phyloP scores from a whole-genome alignment of 306 rosid genomes.

The Betula pendula region DNA sequence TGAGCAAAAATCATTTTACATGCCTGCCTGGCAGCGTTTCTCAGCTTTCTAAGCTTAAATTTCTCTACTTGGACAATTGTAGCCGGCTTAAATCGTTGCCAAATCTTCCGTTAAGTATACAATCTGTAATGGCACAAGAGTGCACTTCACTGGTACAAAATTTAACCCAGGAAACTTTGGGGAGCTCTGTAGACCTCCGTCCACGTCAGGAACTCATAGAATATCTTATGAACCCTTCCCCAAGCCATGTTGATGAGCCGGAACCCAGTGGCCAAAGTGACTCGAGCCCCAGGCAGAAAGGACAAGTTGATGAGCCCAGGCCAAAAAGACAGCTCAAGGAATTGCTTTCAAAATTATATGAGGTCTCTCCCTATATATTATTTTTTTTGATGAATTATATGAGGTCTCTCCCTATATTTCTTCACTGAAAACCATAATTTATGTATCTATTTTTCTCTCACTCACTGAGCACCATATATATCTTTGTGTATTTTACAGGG shows the following conservation, averaged over 20 bases:
- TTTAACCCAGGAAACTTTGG: too few relatives aligned
- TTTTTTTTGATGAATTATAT: too few relatives aligned
- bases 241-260: too few relatives aligned
- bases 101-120: not conserved
- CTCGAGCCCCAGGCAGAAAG: not conserved
- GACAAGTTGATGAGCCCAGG: too few relatives aligned
- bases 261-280: too few relatives aligned
- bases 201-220: too few relatives aligned
- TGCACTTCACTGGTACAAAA: too few relatives aligned
- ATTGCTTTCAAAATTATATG: not conserved
- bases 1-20: slow-evolving; percentile 24
- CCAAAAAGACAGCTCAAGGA: not conserved
- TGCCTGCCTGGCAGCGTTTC: slow-evolving; percentile 3
- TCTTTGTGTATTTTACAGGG: not conserved
- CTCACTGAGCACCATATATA: not conserved
- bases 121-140: not conserved
- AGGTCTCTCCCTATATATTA: too few relatives aligned
- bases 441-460: not conserved
- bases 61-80: slow-evolving; percentile 1
- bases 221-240: too few relatives aligned
- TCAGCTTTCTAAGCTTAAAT: slow-evolving; percentile 20
- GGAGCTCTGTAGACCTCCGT: too few relatives aligned
- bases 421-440: not conserved
- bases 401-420: not conserved
- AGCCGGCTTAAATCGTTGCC: not conserved